phyloP scores from a whole-genome alignment of 2,329 filamentous ascomycete genomes.

The Aspergillus tanneri region DNA sequence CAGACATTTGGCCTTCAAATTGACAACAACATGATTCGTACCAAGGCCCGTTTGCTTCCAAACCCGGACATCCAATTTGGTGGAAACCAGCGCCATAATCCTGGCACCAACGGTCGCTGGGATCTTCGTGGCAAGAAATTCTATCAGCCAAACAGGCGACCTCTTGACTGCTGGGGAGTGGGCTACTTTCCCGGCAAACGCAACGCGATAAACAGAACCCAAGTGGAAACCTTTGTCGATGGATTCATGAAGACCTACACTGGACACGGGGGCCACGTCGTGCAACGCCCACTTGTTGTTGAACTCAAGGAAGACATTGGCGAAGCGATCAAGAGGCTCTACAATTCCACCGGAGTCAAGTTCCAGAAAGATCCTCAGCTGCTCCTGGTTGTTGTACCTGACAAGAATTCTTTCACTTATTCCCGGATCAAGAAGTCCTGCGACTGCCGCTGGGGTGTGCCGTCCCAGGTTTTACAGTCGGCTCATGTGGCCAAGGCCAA shows the following conservation, averaged over 20 bases:
- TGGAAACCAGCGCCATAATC: conserved; percentile 54
- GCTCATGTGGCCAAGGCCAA: conserved; percentile 67
- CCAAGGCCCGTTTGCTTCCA: conserved; percentile 68
- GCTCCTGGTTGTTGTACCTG: conserved; percentile 72
- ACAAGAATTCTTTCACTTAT: conserved; percentile 71
- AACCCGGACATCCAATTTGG: conserved; percentile 71
- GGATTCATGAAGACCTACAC: conserved; percentile 63
- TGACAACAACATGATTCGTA: conserved; percentile 60
- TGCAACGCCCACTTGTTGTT: conserved; percentile 48
- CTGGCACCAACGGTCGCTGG: conserved; percentile 74
- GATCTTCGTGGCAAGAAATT: conserved; percentile 82
- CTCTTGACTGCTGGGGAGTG: conserved; percentile 73
- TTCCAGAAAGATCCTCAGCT: conserved; percentile 66
- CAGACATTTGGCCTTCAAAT: conserved; percentile 72
- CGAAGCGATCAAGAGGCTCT: conserved; percentile 57
- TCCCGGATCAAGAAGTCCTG: conserved; percentile 84
- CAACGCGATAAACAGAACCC: conserved; percentile 43
- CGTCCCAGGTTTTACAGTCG: conserved; percentile 78
- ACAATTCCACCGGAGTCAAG: conserved; percentile 54
- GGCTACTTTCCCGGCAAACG: conserved; percentile 62
- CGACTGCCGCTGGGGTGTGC: conserved; percentile 79
- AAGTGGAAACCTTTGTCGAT: conserved; percentile 55
- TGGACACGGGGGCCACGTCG: conserved; percentile 60
- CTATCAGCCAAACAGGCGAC: conserved; percentile 59
- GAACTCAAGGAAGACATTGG: conserved; percentile 47